These are phyloP conservation scores for Coemansia sp. DNA, from an alignment of 192 early-diverging fungal genomes.

Conservation along the genomic window DNA sequence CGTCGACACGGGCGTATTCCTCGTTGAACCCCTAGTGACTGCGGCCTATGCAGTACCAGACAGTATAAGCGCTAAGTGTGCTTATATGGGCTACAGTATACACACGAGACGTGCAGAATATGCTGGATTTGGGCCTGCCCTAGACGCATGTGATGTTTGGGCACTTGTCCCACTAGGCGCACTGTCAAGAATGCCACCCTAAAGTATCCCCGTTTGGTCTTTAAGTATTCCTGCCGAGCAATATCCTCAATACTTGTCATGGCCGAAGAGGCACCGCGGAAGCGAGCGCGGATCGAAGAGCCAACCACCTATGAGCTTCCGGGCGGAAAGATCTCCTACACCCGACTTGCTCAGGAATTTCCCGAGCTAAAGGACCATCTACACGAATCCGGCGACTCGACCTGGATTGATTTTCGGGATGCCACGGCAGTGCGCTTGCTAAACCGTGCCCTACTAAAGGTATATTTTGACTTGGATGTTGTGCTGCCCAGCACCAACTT, in stretches of 20 bases:
- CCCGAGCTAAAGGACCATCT: slow-evolving; percentile 10
- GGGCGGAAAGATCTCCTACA: slow-evolving; percentile 10
- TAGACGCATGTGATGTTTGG: too few species aligned
- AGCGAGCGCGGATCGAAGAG: background rate
- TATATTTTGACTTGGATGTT: slow-evolving; percentile 30
- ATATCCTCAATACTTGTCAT: background rate
- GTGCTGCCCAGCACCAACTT: slow-evolving; percentile 16
- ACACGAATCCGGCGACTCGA: background rate
- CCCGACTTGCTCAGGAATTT: slow-evolving; percentile 2
- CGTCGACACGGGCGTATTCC: too few species aligned
- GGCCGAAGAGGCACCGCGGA: background rate
- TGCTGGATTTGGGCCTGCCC: too few species aligned
- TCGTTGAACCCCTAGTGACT: too few species aligned
- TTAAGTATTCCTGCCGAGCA: too few species aligned
- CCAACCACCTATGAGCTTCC: slow-evolving; percentile 13
- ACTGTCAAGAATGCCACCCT: too few species aligned
- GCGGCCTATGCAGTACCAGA: too few species aligned
- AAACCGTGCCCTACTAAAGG: slow-evolving; percentile 23
- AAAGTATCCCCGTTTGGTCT: too few species aligned
- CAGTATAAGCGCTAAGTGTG: too few species aligned
- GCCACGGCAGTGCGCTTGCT: slow-evolving; percentile 14
- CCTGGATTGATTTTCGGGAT: slow-evolving; percentile 21
- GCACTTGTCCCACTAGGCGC: too few species aligned
- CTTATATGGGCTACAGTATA: too few species aligned
- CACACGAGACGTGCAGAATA: too few species aligned